Conservation (phyloP, 805 yeast genomes). For the Ogataea minuta region DNA sequence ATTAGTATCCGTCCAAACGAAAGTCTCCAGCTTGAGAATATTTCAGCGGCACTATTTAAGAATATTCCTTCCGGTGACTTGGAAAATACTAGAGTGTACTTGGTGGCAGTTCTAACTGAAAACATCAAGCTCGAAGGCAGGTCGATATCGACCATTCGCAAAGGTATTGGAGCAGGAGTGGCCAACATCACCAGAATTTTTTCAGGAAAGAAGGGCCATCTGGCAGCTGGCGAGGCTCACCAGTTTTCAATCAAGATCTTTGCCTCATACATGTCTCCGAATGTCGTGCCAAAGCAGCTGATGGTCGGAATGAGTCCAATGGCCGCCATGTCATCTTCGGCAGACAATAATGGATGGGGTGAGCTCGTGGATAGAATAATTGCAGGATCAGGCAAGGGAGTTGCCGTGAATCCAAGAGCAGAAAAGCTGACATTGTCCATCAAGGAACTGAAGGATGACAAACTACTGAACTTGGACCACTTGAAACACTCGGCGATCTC, state of each 20-base stretch:
- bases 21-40: constrained; percentile 58
- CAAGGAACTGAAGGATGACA: constrained; percentile 64
- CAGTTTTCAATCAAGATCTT: constrained; percentile 69
- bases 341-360: constrained; percentile 81
- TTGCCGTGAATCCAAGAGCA: constrained; percentile 80
- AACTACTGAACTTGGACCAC: constrained; percentile 6
- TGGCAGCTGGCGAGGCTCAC: constrained; percentile 61
- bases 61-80: constrained; percentile 67
- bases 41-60: constrained; percentile 76
- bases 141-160: constrained; percentile 47
- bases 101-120: constrained; percentile 76
- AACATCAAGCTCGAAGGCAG: constrained; percentile 44
- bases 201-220: constrained; percentile 58
- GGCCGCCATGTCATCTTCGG: constrained; percentile 36
- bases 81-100: constrained; percentile 61
- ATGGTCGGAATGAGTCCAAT: constrained; percentile 34
- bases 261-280: constrained; percentile 59
- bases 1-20: constrained; percentile 60
- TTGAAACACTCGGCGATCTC: constrained; percentile 49
- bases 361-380: constrained; percentile 76
- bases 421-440: constrained; percentile 66
- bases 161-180: constrained; percentile 87
- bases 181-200: constrained; percentile 80
- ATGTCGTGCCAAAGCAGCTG: constrained; percentile 27
- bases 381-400: constrained; percentile 68